Conservation (phyloP, 495 filamentous ascomycete genomes). For the Aspergillus taichungensis region DNA sequence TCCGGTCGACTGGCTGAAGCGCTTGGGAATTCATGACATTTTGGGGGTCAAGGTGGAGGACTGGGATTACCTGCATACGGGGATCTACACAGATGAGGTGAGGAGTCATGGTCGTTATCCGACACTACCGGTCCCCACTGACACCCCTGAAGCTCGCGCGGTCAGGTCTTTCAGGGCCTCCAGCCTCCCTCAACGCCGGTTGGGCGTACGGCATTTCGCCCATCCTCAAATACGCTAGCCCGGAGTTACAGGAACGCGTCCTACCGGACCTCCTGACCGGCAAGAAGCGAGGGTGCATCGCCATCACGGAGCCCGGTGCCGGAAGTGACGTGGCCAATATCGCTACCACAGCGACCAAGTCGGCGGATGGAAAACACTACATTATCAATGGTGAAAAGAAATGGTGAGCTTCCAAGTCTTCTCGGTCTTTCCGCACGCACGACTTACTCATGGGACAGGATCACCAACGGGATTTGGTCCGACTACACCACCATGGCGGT, state of each 20-base stretch:
- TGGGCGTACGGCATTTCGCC: constrained; percentile 65
- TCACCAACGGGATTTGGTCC: constrained; percentile 71
- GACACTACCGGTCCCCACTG: too few species aligned
- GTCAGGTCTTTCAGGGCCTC: constrained; percentile 53
- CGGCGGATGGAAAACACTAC: constrained; percentile 54
- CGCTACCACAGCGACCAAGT: constrained; percentile 55
- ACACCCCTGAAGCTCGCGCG: constrained; percentile 42
- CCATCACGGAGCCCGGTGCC: constrained; percentile 68
- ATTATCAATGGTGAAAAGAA: constrained; percentile 73
- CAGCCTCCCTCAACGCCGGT: constrained; percentile 53
- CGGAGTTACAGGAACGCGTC: constrained; percentile 50
- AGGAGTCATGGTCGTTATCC: too few species aligned
- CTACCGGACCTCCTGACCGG: constrained; percentile 60
- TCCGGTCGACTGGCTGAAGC: constrained; percentile 57
- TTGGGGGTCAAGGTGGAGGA: constrained; percentile 65
- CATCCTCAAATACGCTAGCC: constrained; percentile 57
- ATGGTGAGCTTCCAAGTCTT: constrained; percentile 37
- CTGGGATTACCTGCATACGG: constrained; percentile 62
- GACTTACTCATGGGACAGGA: constrained; percentile 29
- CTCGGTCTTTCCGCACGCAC: too few species aligned
- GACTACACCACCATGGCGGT: constrained; percentile 67
- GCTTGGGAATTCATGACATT: constrained; percentile 54
- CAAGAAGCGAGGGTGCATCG: constrained; percentile 59
- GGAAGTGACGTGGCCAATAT: constrained; percentile 68
- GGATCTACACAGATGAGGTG: constrained; percentile 61